Conservation (phyloP, 305 asterid genomes). For the Fraxinus greggii region DNA sequence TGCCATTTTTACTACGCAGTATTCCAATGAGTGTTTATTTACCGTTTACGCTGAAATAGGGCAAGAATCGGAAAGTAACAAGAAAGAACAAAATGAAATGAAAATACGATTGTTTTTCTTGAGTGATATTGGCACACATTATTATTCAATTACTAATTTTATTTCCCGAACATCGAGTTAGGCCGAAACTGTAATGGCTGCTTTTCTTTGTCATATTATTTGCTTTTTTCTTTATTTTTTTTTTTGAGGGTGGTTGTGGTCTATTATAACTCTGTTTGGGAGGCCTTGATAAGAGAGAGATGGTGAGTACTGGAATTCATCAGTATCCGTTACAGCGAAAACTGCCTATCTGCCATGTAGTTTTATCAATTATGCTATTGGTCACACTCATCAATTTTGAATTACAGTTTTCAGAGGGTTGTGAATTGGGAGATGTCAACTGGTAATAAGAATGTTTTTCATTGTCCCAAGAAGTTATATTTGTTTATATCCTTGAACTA, state of each 20-base stretch:
- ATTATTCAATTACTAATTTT: not conserved
- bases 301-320: not conserved
- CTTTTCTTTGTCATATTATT: not conserved
- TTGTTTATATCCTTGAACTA: slow-evolving; percentile 45
- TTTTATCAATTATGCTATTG: not conserved
- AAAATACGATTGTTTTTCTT: not conserved
- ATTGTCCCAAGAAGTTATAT: not conserved
- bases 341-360: not conserved
- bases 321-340: not conserved
- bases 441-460: not conserved
- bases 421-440: not conserved
- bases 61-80: not conserved
- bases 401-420: not conserved
- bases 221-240: too few relatives aligned
- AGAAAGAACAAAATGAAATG: not conserved
- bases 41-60: not conserved
- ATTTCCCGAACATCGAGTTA: not conserved
- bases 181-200: not conserved
- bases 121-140: not conserved
- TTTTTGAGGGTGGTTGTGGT: not conserved
- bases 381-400: not conserved
- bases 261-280: not conserved
- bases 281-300: not conserved
- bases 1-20: not conserved
- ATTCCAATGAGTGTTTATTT: not conserved